These are phyloP conservation scores for Coniochaeta hoffmannii DNA, from an alignment of 2,329 filamentous ascomycete genomes.

Conservation along the genomic window DNA sequence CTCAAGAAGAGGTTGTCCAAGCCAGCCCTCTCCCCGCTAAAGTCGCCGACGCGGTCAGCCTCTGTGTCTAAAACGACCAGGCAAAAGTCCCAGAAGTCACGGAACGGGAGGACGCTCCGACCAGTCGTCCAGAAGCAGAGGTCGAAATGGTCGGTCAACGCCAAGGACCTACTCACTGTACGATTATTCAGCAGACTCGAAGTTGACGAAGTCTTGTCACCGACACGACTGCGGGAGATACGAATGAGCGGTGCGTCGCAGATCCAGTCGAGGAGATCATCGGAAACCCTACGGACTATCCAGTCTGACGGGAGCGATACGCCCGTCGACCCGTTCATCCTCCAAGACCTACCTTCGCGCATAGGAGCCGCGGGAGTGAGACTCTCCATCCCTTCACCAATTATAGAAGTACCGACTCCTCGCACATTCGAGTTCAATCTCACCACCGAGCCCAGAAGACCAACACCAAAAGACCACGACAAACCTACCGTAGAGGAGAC, in stretches of 20 bases:
- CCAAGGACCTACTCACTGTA: conserved; percentile 48
- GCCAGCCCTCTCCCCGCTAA: conserved; percentile 11
- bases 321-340: conserved; percentile 41
- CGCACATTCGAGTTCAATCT: conserved; percentile 14
- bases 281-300: conserved; percentile 19
- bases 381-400: conserved; percentile 18
- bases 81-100: conserved; percentile 32
- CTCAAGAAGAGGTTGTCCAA: neutral
- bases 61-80: conserved; percentile 29
- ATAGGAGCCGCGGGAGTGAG: conserved; percentile 31
- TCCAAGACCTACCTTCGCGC: conserved; percentile 37
- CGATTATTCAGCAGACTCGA: conserved; percentile 48
- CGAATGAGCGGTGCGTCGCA: conserved; percentile 30
- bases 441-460: conserved; percentile 7
- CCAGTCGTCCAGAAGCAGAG: conserved; percentile 19
- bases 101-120: conserved; percentile 12
- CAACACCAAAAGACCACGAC: conserved; percentile 5
- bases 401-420: conserved; percentile 19
- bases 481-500: neutral
- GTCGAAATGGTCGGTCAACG: conserved; percentile 47
- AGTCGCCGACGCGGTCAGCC: conserved; percentile 17
- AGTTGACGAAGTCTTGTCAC: conserved; percentile 52
- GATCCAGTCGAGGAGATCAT: conserved; percentile 18
- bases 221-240: conserved; percentile 40
- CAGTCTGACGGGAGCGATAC: conserved; percentile 27